Percentiles rank a stretch among this genome's conserved stretches.
These are phyloP conservation scores for Melampsora abietis-canadensis DNA, from an alignment of 1,284 basidiomycete genomes.

Conservation along the genomic window DNA sequence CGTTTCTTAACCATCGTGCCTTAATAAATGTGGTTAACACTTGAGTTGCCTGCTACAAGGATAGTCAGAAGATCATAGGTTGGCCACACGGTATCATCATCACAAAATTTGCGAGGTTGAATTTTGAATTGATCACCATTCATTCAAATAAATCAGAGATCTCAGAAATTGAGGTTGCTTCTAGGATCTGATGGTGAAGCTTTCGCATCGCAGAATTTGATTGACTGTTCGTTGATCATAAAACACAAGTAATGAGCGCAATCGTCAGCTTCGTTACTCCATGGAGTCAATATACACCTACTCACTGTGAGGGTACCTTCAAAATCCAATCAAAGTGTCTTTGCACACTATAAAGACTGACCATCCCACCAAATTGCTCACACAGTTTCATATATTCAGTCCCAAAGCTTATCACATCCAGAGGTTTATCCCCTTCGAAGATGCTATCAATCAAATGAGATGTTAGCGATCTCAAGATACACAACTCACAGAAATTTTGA, in stretches of 20 bases:
- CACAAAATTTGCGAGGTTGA: no score
- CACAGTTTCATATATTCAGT: neutral
- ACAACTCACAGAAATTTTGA: conserved; percentile 2
- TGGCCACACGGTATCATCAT: no score
- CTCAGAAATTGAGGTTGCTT: neutral
- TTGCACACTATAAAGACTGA: neutral
- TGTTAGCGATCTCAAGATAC: no score
- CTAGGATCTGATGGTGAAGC: neutral
- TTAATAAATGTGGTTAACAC: no score
- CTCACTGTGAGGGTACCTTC: neutral
- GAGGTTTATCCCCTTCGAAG: conserved; percentile 44
- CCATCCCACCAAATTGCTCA: neutral
- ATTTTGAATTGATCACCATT: no score
- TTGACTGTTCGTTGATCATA: conserved; percentile 2
- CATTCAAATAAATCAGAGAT: neutral
- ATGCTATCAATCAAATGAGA: neutral
- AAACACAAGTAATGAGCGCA: neutral
- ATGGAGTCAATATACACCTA: neutral
- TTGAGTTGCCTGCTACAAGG: no score
- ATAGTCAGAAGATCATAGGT: no score
- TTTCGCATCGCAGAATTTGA: neutral
- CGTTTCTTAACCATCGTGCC: no score
- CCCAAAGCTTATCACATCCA: conserved; percentile 4
- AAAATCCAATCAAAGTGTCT: conserved; percentile 5
- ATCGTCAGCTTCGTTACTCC: neutral